These are phyloP conservation scores for Heterobasidion parviporum DNA, from an alignment of 1,284 basidiomycete genomes.

Conservation along the genomic window DNA sequence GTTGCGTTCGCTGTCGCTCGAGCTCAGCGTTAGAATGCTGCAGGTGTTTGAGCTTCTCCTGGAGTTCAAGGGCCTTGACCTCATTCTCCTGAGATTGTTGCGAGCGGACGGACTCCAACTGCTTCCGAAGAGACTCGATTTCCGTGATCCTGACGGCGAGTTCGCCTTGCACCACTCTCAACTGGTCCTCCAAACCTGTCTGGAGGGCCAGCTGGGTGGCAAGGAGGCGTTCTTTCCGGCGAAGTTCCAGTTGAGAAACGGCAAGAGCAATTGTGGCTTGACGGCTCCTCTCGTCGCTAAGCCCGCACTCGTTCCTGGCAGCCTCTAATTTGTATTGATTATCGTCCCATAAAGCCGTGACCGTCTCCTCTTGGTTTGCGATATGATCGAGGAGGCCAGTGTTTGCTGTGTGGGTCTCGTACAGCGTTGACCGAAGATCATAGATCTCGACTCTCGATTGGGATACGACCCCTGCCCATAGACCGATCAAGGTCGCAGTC, in stretches of 20 bases:
- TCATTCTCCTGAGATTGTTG: slow-evolving; percentile 6
- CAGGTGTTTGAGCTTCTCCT: slow-evolving; percentile 2
- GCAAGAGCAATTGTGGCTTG: slow-evolving; percentile 25
- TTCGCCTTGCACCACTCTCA: slow-evolving; percentile 13
- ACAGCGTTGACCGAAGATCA: slow-evolving; percentile 1
- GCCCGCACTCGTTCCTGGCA: slow-evolving; percentile 3
- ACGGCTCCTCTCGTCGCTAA: slow-evolving; percentile 12
- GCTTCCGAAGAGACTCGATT: slow-evolving; percentile 16
- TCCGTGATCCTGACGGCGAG: slow-evolving; percentile 21
- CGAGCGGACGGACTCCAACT: slow-evolving; percentile 13
- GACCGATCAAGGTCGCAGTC: slow-evolving; percentile 20
- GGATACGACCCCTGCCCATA: slow-evolving; percentile 14
- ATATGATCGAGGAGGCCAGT: background rate
- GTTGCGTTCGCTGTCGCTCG: background rate
- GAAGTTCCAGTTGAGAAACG: slow-evolving; percentile 15
- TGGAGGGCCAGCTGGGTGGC: background rate
- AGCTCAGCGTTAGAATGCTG: slow-evolving; percentile 7
- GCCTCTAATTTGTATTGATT: slow-evolving; percentile 5
- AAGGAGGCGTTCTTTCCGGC: background rate
- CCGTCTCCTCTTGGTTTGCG: background rate
- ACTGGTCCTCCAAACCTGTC: slow-evolving; percentile 7
- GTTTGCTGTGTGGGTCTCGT: slow-evolving; percentile 6
- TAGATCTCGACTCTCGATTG: slow-evolving; percentile 13
- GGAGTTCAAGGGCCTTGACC: background rate
- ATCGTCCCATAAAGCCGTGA: slow-evolving; percentile 2